These are phyloP conservation scores for Cladophialophora psammophila DNA, from an alignment of 2,329 filamentous ascomycete genomes.

Conservation along the genomic window DNA sequence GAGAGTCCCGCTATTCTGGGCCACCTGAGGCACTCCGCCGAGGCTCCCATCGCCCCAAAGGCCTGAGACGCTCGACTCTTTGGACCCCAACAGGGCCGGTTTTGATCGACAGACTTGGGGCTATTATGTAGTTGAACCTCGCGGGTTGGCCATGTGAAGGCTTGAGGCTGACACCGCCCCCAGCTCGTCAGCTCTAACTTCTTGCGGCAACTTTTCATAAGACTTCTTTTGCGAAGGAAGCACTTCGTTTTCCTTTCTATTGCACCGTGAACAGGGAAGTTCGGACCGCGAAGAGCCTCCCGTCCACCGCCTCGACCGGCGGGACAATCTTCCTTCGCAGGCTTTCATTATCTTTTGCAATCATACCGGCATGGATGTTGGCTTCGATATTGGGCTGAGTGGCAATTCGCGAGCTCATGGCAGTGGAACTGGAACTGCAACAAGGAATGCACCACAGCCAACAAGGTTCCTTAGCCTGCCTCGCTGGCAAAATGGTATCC, in stretches of 20 bases:
- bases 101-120: neutral
- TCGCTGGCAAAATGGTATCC: conserved; percentile 11
- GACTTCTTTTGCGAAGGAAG: neutral
- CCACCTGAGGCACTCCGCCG: neutral
- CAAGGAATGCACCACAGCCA: conserved; percentile 7
- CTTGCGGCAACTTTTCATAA: conserved; percentile 2
- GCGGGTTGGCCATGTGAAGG: neutral
- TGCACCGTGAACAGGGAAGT: conserved; percentile 3
- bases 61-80: neutral
- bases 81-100: neutral
- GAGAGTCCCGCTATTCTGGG: neutral
- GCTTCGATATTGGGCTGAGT: neutral
- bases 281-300: conserved; percentile 7
- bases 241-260: neutral
- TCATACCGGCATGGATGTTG: neutral
- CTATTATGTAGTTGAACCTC: neutral
- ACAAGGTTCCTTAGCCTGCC: conserved; percentile 9
- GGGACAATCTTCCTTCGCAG: neutral
- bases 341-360: neutral
- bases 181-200: conserved; percentile 21
- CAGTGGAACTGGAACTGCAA: neutral
- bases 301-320: neutral
- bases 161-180: conserved; percentile 19
- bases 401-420: neutral
- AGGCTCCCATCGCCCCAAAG: neutral